Percentiles rank a stretch among this genome's conserved stretches.
Evolutionary conservation across 331 rosid genomes (phyloP).

Genomic region (Malus hybrid): DNA sequence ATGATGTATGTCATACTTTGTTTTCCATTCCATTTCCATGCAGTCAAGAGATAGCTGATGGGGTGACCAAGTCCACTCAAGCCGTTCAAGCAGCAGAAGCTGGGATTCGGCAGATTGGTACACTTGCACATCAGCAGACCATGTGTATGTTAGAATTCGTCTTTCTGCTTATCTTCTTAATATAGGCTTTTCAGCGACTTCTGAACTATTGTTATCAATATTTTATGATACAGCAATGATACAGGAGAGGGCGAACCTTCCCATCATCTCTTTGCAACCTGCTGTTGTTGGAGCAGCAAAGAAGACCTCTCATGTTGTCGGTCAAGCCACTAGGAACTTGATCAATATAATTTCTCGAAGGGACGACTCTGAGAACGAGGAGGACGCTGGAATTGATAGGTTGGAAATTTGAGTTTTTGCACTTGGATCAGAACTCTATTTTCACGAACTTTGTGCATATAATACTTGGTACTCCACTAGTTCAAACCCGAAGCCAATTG

Average conservation of each 20-base stretch:
- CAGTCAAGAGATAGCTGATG: conserved; percentile 93
- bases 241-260: conserved; percentile 85
- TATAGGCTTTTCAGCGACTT: background rate
- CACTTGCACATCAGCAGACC: conserved; percentile 76
- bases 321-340: conserved; percentile 68
- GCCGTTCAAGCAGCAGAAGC: conserved; percentile 90
- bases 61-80: conserved; percentile 82
- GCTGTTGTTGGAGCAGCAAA: conserved; percentile 88
- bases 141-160: conserved; percentile 42
- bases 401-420: conserved; percentile 31
- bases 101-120: conserved; percentile 74
- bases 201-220: background rate
- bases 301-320: conserved; percentile 82
- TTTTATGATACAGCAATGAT: conserved; percentile 67
- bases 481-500: background rate
- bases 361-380: conserved; percentile 41
- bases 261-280: conserved; percentile 71
- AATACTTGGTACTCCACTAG: background rate
- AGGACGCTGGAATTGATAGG: conserved; percentile 38
- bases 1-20: background rate
- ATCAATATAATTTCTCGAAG: conserved; percentile 58
- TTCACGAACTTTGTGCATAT: background rate
- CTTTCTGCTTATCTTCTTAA: background rate
- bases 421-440: background rate
- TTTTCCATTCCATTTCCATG: conserved; percentile 14